These are phyloP conservation scores for Thermomyces lanuginosus DNA, from an alignment of 2,329 filamentous ascomycete genomes.

Conservation along the genomic window DNA sequence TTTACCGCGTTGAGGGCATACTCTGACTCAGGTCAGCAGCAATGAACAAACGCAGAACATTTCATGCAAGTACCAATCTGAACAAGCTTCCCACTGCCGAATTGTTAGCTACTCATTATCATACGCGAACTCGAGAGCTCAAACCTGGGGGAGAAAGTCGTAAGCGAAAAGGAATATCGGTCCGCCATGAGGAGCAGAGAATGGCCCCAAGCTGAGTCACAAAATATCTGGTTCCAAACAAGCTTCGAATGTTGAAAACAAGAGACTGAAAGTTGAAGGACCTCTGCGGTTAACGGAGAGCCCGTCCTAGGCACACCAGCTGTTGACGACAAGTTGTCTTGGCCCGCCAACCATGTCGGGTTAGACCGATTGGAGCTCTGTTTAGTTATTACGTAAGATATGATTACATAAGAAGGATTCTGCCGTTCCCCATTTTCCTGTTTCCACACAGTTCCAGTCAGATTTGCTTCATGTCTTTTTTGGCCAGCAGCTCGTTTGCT, in stretches of 20 bases:
- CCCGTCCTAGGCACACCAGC: too few relatives aligned
- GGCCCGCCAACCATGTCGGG: too few relatives aligned
- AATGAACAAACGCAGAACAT: constrained; percentile 2
- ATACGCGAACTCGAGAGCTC: constrained; percentile 18
- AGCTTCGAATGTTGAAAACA: too few relatives aligned
- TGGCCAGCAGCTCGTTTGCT: neutral
- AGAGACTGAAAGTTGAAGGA: too few relatives aligned
- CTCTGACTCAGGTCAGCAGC: constrained; percentile 42
- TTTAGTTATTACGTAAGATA: too few relatives aligned
- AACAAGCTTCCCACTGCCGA: constrained; percentile 80
- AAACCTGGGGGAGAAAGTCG: constrained; percentile 98
- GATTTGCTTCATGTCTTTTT: neutral
- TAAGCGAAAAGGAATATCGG: constrained; percentile 97
- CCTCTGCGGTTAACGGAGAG: too few relatives aligned
- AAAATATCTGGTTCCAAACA: neutral
- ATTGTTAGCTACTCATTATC: constrained; percentile 28
- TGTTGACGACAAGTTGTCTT: too few relatives aligned
- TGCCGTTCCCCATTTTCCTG: too few relatives aligned
- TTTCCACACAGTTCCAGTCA: neutral
- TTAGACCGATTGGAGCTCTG: too few relatives aligned
- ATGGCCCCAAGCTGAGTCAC: constrained; percentile 5
- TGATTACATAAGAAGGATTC: too few relatives aligned
- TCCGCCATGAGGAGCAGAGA: constrained; percentile 63
- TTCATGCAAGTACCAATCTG: constrained; percentile 58
- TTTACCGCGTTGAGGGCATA: constrained; percentile 99